Percentiles rank a stretch among this genome's conserved stretches.
Evolutionary conservation across 106 monocot genomes (phyloP).

Genomic region (Phalaenopsis aphrodite): DNA sequence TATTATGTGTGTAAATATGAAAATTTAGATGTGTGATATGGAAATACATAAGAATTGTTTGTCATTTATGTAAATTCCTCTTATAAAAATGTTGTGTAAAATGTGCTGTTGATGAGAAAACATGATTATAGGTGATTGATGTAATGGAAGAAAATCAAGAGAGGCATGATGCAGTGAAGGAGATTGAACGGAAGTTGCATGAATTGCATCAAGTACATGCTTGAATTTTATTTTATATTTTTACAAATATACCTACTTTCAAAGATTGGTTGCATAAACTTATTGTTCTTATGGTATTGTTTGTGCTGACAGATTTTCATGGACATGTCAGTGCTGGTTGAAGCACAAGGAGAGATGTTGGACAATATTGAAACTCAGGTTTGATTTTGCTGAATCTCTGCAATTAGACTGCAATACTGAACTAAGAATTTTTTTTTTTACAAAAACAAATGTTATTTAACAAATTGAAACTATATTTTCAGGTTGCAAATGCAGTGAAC

Average conservation of each 20-base stretch:
- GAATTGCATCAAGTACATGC: constrained; percentile 8
- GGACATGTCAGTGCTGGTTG: constrained; percentile 12
- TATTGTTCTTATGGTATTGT: neutral
- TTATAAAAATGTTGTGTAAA: too few species aligned
- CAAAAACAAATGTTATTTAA: neutral
- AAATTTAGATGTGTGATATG: too few species aligned
- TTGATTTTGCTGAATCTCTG: neutral
- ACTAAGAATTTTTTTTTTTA: neutral
- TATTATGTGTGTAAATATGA: too few species aligned
- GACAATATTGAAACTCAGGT: constrained; percentile 11
- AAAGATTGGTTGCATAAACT: neutral
- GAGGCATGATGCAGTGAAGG: constrained; percentile 12
- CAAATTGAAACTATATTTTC: neutral
- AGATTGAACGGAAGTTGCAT: constrained; percentile 8
- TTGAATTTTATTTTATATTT: neutral
- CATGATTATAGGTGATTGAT: constrained; percentile 6
- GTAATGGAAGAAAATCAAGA: constrained; percentile 7
- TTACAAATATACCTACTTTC: neutral
- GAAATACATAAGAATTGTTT: too few species aligned
- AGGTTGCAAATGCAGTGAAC: constrained; percentile 36
- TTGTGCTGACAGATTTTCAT: constrained; percentile 1
- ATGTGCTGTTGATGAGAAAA: neutral
- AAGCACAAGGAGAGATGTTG: constrained; percentile 9
- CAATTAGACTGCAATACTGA: neutral
- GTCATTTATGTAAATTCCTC: too few species aligned